phyloP scores from a whole-genome alignment of 768 basidiomycete species.

The Podaxis sp. region DNA sequence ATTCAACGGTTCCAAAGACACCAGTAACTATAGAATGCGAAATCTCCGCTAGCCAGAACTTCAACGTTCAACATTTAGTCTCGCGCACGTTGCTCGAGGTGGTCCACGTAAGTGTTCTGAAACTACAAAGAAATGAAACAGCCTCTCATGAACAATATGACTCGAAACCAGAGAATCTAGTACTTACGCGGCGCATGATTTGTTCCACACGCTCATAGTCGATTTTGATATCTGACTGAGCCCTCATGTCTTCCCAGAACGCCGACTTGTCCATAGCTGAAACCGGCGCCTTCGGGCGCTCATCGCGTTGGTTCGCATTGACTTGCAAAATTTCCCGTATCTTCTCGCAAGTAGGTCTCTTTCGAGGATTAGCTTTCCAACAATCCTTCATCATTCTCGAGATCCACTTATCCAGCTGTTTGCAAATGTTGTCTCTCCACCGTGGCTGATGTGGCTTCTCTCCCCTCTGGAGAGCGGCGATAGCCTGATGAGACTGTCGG shows the following conservation, averaged over 20 bases:
- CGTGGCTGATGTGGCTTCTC: not conserved
- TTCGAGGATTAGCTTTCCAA: not conserved
- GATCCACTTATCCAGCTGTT: not conserved
- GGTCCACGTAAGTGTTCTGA: not conserved
- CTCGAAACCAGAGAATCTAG: not conserved
- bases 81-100: not conserved
- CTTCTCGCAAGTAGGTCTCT: not conserved
- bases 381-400: not conserved
- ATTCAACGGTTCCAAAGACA: too few relatives aligned
- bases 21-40: too few relatives aligned
- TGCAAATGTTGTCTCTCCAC: not conserved
- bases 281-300: not conserved
- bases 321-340: not conserved
- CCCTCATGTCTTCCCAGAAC: not conserved
- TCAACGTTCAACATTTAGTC: not conserved
- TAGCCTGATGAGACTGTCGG: not conserved
- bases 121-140: not conserved
- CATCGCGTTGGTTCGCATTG: not conserved
- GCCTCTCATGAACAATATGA: not conserved
- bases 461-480: not conserved
- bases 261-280: not conserved
- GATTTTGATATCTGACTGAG: not conserved
- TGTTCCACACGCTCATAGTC: not conserved
- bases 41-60: not conserved
- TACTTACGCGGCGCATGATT: not conserved